Conservation (phyloP, 225 moss, liverwort and hornwort species). For the Thuidium tamariscinum region DNA sequence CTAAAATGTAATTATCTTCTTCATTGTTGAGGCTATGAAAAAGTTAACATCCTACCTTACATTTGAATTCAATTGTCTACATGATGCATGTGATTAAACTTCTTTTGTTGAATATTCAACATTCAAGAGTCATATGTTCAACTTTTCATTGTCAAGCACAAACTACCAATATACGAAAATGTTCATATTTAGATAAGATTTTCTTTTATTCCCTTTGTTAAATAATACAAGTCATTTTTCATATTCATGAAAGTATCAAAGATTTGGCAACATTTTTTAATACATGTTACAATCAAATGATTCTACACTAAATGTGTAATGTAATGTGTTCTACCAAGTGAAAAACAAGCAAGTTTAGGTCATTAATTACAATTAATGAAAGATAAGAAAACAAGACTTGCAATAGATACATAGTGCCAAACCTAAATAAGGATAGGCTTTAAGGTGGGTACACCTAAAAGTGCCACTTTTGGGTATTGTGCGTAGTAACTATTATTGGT, state of each 20-base stretch:
- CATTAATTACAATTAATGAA: background rate
- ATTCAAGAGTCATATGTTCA: background rate
- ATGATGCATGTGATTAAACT: accelerated
- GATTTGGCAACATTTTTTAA: too few species aligned
- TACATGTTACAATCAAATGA: too few species aligned
- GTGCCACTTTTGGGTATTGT: too few species aligned
- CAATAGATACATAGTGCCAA: background rate
- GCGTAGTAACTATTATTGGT: too few species aligned
- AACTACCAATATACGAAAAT: background rate
- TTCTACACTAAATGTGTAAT: too few species aligned
- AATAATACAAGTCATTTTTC: background rate
- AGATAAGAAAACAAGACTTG: background rate
- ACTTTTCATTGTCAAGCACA: background rate
- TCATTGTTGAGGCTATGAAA: too few species aligned
- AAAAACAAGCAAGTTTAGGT: too few species aligned
- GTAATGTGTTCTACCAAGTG: too few species aligned
- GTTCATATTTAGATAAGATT: background rate
- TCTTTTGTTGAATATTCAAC: background rate
- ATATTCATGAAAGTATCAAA: background rate
- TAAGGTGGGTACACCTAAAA: too few species aligned
- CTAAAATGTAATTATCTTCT: too few species aligned
- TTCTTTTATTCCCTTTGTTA: background rate
- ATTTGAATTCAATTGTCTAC: background rate
- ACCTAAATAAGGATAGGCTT: background rate
- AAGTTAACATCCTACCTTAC: too few species aligned